Evolutionary conservation across 345 rosid species (phyloP).

Genomic region (Carallia brachiata): DNA sequence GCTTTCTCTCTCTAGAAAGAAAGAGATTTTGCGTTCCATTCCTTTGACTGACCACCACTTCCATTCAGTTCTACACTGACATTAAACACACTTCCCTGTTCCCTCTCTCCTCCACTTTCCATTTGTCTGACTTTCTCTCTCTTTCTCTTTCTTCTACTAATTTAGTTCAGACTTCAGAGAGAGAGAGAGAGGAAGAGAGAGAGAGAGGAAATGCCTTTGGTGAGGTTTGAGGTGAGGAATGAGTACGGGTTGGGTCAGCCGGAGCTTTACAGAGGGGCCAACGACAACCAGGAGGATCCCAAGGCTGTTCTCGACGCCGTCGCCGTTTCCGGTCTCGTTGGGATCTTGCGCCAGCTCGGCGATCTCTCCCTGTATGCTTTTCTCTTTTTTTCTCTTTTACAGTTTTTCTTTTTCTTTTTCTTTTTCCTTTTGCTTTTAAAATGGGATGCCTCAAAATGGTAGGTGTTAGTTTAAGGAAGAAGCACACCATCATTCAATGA

Average conservation of each 20-base stretch:
- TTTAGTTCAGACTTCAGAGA: background rate
- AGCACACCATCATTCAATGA: too few relatives aligned
- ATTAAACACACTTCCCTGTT: too few relatives aligned
- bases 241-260: constrained; percentile 59
- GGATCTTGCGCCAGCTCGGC: constrained; percentile 96
- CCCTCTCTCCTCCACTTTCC: too few relatives aligned
- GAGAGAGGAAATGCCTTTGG: constrained; percentile 54
- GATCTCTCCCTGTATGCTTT: constrained; percentile 89
- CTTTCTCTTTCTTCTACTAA: constrained; percentile 12
- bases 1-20: constrained; percentile 7
- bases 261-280: constrained; percentile 48
- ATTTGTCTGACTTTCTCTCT: background rate
- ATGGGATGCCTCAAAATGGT: background rate
- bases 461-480: too few relatives aligned
- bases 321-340: constrained; percentile 79
- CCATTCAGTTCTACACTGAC: too few relatives aligned
- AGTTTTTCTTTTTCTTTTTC: too few relatives aligned
- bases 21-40: too few relatives aligned
- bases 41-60: too few relatives aligned
- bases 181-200: background rate
- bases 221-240: constrained; percentile 67
- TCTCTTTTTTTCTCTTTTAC: background rate
- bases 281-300: constrained; percentile 62
- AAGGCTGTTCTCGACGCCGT: constrained; percentile 73
- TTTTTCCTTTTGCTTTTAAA: background rate